These are phyloP conservation scores for Camelina hispida DNA, from an alignment of 345 rosid genomes.

Conservation along the genomic window DNA sequence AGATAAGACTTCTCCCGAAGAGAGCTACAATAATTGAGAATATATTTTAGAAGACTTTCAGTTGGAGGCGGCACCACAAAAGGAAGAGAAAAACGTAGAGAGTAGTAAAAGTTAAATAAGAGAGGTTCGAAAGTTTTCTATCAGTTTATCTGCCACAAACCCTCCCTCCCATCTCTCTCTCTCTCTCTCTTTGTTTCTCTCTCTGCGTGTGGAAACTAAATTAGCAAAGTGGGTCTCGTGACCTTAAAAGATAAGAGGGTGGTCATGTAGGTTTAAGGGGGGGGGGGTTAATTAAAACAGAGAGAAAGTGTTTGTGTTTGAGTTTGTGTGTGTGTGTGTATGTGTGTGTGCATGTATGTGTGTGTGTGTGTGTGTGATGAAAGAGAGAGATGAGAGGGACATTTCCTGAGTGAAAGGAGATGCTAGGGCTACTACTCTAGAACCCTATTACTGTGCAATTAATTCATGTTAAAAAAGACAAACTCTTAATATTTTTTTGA, in stretches of 20 bases:
- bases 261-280: conserved; percentile 41
- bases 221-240: conserved; percentile 78
- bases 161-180: conserved; percentile 54
- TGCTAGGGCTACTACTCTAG: conserved; percentile 56
- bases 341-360: conserved; percentile 13
- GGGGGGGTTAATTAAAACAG: conserved; percentile 39
- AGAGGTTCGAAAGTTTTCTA: conserved; percentile 81
- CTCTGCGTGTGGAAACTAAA: conserved; percentile 47
- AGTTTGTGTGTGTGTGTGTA: conserved; percentile 28
- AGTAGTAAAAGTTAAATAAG: conserved; percentile 62
- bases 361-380: conserved; percentile 35
- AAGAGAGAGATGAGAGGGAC: conserved; percentile 56
- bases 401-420: conserved; percentile 49
- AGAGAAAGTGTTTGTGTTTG: conserved; percentile 38
- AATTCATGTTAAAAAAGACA: conserved; percentile 45
- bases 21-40: conserved; percentile 50
- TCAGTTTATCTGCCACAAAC: conserved; percentile 80
- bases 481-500: conserved; percentile 16
- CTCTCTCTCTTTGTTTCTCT: conserved; percentile 49
- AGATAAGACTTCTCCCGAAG: conserved; percentile 50
- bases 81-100: conserved; percentile 48
- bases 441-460: conserved; percentile 46
- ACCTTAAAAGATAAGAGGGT: conserved; percentile 55
- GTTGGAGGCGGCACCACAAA: conserved; percentile 73
- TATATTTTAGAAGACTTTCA: conserved; percentile 66